Evolutionary conservation across 2,329 filamentous ascomycete species (phyloP), one percentile per base, ranked within the genome.

Genomic region (Fusarium citri): DNA sequence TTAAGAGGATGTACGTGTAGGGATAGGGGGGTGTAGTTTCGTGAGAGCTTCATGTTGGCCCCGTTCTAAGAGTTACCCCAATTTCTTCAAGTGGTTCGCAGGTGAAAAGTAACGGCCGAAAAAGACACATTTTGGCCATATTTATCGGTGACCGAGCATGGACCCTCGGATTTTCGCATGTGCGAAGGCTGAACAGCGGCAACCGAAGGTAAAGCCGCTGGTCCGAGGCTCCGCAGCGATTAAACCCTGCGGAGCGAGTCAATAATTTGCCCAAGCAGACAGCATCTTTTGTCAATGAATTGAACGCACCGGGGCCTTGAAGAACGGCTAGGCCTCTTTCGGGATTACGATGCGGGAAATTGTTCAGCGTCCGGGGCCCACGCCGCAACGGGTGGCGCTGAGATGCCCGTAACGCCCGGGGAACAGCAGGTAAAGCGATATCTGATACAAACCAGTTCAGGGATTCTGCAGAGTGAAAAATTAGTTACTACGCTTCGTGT

Each of bases 161-260:
- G 51, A 62, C 25, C 53, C 67, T 73, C 70, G 71, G 66, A 60
- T 53, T 26, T 60, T 72, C 74, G 74, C 65, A 73, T 59, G 45
- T 70, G 69, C 71, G 73, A 76, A 66, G 50, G 60, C 34, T 46
- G 64, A 46, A 34, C 14, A 25, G 28, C 71, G 74, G 74, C 72
- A 72, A 75, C 74, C 74, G 74, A 76, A 70, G 61, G 56, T 60
- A 76, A 76, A 74, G 71, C 74, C 74, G 74, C 56, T 76, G 65
- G 69, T 61, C 74, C 74, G 74, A 76, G 67, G 66, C 53, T 56
- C 45, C 53, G 43, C 59, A 43, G 31, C 45, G 48, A 37, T 47
- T 53, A 59, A 53, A 54, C 48, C 62, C 55, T 57, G 58, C 15
- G 56, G 42, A 59, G 31, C 37, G 40, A 68, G 55, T 48, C 43